These are phyloP conservation scores for Pyricularia pennisetigena DNA, from an alignment of 2,329 filamentous ascomycete species.

Conservation along the genomic window DNA sequence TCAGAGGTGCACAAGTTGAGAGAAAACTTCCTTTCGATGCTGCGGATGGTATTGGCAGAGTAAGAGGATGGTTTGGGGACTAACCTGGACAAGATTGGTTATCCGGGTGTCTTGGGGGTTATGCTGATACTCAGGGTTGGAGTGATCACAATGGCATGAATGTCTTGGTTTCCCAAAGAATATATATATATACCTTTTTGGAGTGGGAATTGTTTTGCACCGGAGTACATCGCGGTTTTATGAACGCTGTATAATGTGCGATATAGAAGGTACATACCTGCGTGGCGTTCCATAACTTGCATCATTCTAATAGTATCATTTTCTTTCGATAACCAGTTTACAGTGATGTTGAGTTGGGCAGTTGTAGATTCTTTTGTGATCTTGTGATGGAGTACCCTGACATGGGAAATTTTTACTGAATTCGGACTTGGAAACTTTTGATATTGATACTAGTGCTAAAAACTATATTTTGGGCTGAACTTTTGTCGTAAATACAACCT, in stretches of 20 bases:
- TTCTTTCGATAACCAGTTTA: neutral
- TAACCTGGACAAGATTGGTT: neutral
- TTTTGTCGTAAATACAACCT: neutral
- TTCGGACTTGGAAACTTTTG: neutral
- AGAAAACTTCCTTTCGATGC: slow-evolving; percentile 72
- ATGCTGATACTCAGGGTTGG: neutral
- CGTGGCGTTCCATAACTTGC: neutral
- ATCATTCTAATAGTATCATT: neutral
- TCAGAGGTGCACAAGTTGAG: slow-evolving; percentile 69
- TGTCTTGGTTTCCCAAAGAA: neutral
- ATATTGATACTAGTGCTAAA: neutral
- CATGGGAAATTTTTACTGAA: neutral
- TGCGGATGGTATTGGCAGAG: slow-evolving; percentile 70
- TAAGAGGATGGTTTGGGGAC: slow-evolving; percentile 26
- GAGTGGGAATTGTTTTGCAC: neutral
- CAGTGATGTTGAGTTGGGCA: neutral
- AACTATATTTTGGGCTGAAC: neutral
- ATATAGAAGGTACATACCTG: neutral
- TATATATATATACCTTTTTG: neutral
- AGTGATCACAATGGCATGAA: neutral
- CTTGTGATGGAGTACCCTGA: neutral
- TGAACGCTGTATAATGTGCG: neutral
- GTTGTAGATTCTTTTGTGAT: neutral
- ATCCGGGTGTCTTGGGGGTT: neutral
- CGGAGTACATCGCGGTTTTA: neutral